A percentile compares a stretch with the other conserved stretches of the same genome.
Conservation (phyloP, 768 basidiomycete genomes). For the Suillus americanus region DNA sequence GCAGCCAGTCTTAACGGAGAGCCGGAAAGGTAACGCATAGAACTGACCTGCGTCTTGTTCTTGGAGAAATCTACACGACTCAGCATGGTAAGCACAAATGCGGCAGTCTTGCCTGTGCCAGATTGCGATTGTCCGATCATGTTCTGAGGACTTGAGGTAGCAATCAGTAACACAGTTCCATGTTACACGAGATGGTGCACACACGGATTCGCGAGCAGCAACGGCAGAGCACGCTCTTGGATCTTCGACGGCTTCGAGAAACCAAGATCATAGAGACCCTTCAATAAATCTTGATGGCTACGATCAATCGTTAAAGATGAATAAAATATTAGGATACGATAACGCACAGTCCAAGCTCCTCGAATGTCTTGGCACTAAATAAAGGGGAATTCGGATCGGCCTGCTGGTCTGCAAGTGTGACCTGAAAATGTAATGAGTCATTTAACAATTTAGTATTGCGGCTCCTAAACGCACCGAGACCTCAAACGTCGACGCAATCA, state of each 20-base stretch:
- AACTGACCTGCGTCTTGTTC: constrained; percentile 76
- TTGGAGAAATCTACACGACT: constrained; percentile 85
- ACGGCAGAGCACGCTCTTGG: constrained; percentile 92
- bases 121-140: constrained; percentile 99
- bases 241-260: constrained; percentile 99
- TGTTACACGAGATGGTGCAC: constrained; percentile 24
- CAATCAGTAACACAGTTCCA: constrained; percentile 8
- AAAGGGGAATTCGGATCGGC: constrained; percentile 94
- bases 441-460: not conserved
- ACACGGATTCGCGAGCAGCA: constrained; percentile 88
- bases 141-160: constrained; percentile 80
- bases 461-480: constrained; percentile 56
- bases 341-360: constrained; percentile 90
- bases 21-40: constrained; percentile 2
- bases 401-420: constrained; percentile 96
- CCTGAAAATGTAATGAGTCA: constrained; percentile 44
- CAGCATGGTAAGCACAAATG: constrained; percentile 96
- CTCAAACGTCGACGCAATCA: constrained; percentile 80
- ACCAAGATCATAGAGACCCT: constrained; percentile 92
- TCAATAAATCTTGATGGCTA: constrained; percentile 84
- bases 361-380: constrained; percentile 90
- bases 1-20: constrained; percentile 11
- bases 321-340: not conserved
- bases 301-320: not conserved
- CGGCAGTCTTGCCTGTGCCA: constrained; percentile 98